Evolutionary conservation across 2,329 filamentous ascomycete species (phyloP), one percentile per base, ranked within the genome.

Genomic region (Sporothrix sp.): DNA sequence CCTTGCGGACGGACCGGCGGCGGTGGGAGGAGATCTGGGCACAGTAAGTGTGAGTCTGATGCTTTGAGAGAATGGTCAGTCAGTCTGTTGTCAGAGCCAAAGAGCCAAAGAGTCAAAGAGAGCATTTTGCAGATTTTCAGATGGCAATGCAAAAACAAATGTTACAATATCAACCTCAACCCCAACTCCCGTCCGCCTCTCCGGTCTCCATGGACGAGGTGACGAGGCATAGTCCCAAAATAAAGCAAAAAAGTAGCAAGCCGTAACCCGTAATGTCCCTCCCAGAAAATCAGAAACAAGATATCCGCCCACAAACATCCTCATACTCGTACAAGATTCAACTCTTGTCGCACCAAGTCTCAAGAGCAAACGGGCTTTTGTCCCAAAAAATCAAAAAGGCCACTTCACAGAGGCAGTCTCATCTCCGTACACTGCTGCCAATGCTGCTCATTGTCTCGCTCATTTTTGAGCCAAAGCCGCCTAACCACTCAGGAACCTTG

Each of bases 1-100:
- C 82, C 4, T 62, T 87, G 58, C 72, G 78, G 49, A 68, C 70
- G 28, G 73, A 79, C 54, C 69, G 72, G 53, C 66, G 66, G 58
- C 66, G 77, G 46, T 89, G 85, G 85, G 68, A 70, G 20, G 71
- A 80, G 57, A 79, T 89, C 39, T 87, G 83, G 83, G 75, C 72
- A 1, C 45, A 38, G 27, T 27, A 40, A 21, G 9, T 20, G n/a
- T n/a, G n/a, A n/a, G n/a, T n/a, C n/a, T n/a, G n/a, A n/a, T n/a
- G n/a, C n/a, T n/a, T n/a, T n/a, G n/a, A n/a, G n/a, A n/a, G n/a
- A n/a, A n/a, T n/a, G n/a, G n/a, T n/a, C n/a, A n/a, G n/a, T n/a
- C n/a, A n/a, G n/a, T n/a, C n/a, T n/a, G n/a, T n/a, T n/a, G n/a
- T n/a, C n/a, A n/a, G n/a, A n/a, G n/a, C n/a, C 6, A 32, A 6